These are phyloP conservation scores for Backusella macrospora DNA, from an alignment of 192 early-diverging fungal species.

Conservation along the genomic window DNA sequence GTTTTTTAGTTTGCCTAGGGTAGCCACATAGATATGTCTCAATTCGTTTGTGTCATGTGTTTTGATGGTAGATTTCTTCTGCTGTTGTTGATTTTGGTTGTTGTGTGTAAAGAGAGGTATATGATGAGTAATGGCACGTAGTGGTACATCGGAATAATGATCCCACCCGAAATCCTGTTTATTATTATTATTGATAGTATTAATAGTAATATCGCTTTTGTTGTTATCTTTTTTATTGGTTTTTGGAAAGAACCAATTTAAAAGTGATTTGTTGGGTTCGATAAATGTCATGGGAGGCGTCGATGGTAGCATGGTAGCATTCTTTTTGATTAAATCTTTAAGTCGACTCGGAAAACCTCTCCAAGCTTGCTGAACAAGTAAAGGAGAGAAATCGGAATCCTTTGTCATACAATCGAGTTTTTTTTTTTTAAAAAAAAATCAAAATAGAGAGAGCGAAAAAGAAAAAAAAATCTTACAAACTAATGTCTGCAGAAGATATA, in stretches of 20 bases:
- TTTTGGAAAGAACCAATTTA: conserved; percentile 10
- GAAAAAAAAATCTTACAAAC: neutral
- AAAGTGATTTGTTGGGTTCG: conserved; percentile 1
- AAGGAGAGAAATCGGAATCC: neutral
- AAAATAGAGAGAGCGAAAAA: neutral
- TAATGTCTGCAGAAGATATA: neutral
- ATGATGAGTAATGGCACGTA: conserved; percentile 11
- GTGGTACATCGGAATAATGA: neutral
- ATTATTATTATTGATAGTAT: neutral
- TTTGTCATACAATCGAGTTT: neutral
- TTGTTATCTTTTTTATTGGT: neutral
- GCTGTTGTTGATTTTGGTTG: neutral
- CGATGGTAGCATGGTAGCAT: neutral
- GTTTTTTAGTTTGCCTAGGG: neutral
- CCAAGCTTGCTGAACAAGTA: neutral
- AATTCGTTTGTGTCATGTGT: neutral
- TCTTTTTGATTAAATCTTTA: conserved; percentile 15
- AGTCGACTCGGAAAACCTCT: conserved; percentile 3
- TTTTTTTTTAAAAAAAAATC: neutral
- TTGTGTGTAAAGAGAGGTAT: neutral
- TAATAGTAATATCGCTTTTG: neutral
- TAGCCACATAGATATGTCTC: conserved; percentile 6
- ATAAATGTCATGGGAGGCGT: neutral
- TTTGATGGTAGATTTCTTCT: neutral
- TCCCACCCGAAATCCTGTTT: conserved; percentile 3